phyloP scores from a whole-genome alignment of 768 basidiomycete species.

The Kwoniella bestiolae region DNA sequence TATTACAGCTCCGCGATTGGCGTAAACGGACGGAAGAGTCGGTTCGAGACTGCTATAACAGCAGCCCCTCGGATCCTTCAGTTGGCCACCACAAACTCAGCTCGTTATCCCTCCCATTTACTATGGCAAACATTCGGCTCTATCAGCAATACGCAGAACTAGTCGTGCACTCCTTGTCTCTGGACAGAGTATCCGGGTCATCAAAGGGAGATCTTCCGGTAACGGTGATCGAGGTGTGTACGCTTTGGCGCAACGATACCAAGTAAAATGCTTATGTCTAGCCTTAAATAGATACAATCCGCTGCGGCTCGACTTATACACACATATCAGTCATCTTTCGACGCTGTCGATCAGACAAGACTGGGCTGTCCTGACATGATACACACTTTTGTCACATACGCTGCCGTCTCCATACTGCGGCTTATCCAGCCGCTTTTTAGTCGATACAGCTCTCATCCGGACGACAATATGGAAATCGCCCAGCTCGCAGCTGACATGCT shows the following conservation, averaged over 20 bases:
- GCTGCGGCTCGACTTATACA: constrained; percentile 34
- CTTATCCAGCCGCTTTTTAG: constrained; percentile 10
- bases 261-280: too few species aligned
- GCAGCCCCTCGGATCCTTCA: too few species aligned
- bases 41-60: neutral
- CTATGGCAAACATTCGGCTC: constrained; percentile 20
- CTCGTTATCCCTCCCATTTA: neutral
- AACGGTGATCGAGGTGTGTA: constrained; percentile 35
- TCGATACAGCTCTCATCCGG: constrained; percentile 15
- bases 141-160: constrained; percentile 41
- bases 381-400: constrained; percentile 46
- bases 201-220: constrained; percentile 19
- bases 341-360: constrained; percentile 7
- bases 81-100: too few species aligned
- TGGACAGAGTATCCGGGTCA: constrained; percentile 27
- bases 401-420: constrained; percentile 39
- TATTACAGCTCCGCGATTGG: neutral
- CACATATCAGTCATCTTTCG: constrained; percentile 33
- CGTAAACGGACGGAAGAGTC: neutral
- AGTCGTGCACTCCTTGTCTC: constrained; percentile 35
- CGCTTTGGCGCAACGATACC: too few species aligned
- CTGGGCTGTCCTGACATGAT: constrained; percentile 42
- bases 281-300: constrained; percentile 34
- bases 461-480: constrained; percentile 11
- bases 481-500: constrained; percentile 41